A percentile compares a stretch with the other conserved stretches of the same genome.
phyloP scores from a whole-genome alignment of 306 rosid genomes.

The Erythrophleum fordii region DNA sequence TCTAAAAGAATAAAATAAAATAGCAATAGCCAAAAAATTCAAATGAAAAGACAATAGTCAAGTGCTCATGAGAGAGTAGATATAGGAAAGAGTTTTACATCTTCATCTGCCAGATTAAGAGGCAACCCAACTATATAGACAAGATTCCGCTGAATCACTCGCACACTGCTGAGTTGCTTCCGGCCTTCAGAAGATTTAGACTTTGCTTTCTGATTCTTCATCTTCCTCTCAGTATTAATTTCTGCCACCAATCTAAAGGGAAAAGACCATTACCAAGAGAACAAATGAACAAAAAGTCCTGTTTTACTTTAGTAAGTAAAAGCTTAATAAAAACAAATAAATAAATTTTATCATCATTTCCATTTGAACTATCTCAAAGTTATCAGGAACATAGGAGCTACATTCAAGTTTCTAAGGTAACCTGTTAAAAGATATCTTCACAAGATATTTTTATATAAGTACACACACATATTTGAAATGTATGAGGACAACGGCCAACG shows the following conservation, averaged over 20 bases:
- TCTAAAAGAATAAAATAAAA: not conserved
- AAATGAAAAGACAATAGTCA: not conserved
- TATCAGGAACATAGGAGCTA: not conserved
- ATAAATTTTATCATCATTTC: not conserved
- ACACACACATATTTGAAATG: not conserved
- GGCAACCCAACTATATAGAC: conserved; percentile 92
- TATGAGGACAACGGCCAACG: not conserved
- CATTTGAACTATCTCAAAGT: conserved; percentile 16
- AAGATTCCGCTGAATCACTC: conserved; percentile 98
- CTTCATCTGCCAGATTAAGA: conserved; percentile 77
- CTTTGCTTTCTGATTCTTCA: conserved; percentile 82
- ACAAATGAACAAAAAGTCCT: conserved; percentile 7
- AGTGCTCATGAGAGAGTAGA: conserved; percentile 2
- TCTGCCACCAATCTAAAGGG: conserved; percentile 70
- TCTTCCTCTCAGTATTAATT: conserved; percentile 73
- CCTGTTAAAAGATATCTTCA: not conserved
- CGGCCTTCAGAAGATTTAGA: conserved; percentile 87
- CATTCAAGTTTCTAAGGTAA: not conserved
- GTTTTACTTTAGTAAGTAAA: not conserved
- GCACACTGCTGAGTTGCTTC: conserved; percentile 94
- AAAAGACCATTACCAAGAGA: conserved; percentile 21
- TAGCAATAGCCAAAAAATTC: not conserved
- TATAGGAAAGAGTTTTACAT: conserved; percentile 52
- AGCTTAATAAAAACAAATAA: conserved; percentile 3
- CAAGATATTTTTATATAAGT: not conserved